A percentile compares a stretch with the other conserved stretches of the same genome.
Conservation (phyloP, 345 rosid species). For the Arabidopsis suecica region DNA sequence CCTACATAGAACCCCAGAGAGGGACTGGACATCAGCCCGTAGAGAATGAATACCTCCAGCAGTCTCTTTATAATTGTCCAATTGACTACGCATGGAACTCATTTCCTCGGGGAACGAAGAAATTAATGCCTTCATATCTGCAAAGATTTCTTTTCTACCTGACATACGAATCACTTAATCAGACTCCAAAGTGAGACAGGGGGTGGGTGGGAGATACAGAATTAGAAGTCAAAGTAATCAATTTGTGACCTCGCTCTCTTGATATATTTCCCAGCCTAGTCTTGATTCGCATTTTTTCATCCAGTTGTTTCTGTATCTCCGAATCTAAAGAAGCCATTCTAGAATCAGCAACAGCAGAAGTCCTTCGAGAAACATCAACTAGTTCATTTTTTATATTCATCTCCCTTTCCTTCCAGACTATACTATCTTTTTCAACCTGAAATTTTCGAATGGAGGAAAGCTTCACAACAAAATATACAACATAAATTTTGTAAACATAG, state of each 20-base stretch:
- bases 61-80: constrained; percentile 74
- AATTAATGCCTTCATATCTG: constrained; percentile 84
- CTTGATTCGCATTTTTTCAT: constrained; percentile 63
- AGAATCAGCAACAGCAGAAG: constrained; percentile 70
- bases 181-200: constrained; percentile 36
- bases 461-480: constrained; percentile 40
- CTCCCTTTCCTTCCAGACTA: constrained; percentile 88
- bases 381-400: constrained; percentile 73
- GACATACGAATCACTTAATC: constrained; percentile 44
- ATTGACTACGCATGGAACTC: constrained; percentile 79
- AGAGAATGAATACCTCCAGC: constrained; percentile 78
- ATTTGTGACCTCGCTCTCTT: constrained; percentile 71
- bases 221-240: constrained; percentile 33
- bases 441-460: constrained; percentile 41
- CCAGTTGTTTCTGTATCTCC: constrained; percentile 71
- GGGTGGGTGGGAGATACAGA: constrained; percentile 9
- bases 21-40: constrained; percentile 80
- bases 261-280: constrained; percentile 68
- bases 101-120: constrained; percentile 92
- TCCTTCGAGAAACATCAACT: constrained; percentile 73
- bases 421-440: constrained; percentile 87
- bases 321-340: constrained; percentile 62
- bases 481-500: not conserved
- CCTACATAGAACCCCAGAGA: constrained; percentile 65
- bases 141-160: constrained; percentile 91